Evolutionary conservation across 495 filamentous ascomycete genomes (phyloP).

Genomic region (Monascus purpureus): DNA sequence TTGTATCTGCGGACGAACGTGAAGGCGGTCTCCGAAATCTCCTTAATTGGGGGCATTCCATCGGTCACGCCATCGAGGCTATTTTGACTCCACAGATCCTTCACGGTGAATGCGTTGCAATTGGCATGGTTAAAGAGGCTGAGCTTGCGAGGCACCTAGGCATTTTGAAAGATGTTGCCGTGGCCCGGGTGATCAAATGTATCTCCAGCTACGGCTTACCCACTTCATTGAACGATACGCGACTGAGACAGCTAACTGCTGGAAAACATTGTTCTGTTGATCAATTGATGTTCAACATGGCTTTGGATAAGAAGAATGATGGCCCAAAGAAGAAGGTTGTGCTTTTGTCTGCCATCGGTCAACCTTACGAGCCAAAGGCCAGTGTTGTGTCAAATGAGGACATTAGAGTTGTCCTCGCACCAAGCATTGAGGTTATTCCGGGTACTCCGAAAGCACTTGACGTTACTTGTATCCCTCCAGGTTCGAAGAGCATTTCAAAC

Average conservation of each 20-base stretch:
- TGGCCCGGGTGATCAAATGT: slow-evolving; percentile 80
- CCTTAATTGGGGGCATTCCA: slow-evolving; percentile 95
- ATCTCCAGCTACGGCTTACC: slow-evolving; percentile 88
- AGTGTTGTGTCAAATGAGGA: slow-evolving; percentile 76
- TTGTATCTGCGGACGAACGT: slow-evolving; percentile 85
- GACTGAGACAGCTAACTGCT: slow-evolving; percentile 71
- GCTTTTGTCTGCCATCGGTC: slow-evolving; percentile 82
- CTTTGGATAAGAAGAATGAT: slow-evolving; percentile 96
- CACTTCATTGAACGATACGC: slow-evolving; percentile 69
- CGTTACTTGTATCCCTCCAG: slow-evolving; percentile 73
- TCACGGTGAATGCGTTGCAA: slow-evolving; percentile 89
- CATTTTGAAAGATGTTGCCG: slow-evolving; percentile 72
- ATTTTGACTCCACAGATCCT: slow-evolving; percentile 90
- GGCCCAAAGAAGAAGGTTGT: slow-evolving; percentile 93
- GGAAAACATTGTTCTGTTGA: slow-evolving; percentile 88
- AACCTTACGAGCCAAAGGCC: slow-evolving; percentile 72
- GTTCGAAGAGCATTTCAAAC: slow-evolving; percentile 97
- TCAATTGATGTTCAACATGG: slow-evolving; percentile 80
- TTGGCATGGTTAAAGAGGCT: slow-evolving; percentile 97
- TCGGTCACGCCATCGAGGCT: slow-evolving; percentile 92
- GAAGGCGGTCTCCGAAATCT: slow-evolving; percentile 92
- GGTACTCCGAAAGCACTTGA: slow-evolving; percentile 47
- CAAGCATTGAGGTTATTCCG: slow-evolving; percentile 60
- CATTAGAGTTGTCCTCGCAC: slow-evolving; percentile 71
- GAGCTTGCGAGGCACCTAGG: slow-evolving; percentile 85